Evolutionary conservation across 2,329 filamentous ascomycete genomes (phyloP), one percentile per base, ranked within the genome.

Genomic region (Myriosclerotinia duriaeana): DNA sequence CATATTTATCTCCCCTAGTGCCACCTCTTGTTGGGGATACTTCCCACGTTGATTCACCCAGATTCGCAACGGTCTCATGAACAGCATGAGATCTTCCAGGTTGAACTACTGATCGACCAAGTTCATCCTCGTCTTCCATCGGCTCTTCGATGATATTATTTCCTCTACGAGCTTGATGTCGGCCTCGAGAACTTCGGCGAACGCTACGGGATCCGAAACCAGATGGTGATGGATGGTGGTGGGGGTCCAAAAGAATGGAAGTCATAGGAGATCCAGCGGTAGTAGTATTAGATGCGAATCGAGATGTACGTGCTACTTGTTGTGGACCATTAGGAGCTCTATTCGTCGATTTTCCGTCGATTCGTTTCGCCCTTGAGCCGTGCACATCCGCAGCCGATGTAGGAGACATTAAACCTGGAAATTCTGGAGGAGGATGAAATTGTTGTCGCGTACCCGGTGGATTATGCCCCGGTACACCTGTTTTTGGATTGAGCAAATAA

Each of bases 401-500:
- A 30, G 85, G 87, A 44, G 85, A 90, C 75, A 86, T 87, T 11
- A 92, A 80, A 3, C 87, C 88, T 0, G 92, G 89, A 74, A 94
- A 91, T 0, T 85, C 80, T 6, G 91, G 91, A 1, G 91, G 91
- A 34, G 89, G 90, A 68, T 93, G 86, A 76, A 94, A 93, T 53
- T 84, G 83, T 66, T 82, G 82, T 66, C 81, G 84, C 72, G 72
- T 79, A 63, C 83, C 83, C 3, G 84, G 84, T 17, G 85, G 84
- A 46, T 88, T 78, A 64, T 86, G 83, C 26, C 86, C 85, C 8
- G 85, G 85, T 26, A 88, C 84, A 1, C 87, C 88, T 8, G 85
- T 87, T 76, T 87, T 89, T 4, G 88, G 87, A 72, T 92, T 91
- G 59, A 88, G 86, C 17, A 89, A 87, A 74, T 99, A 99, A 72